Percentiles rank a stretch among this genome's conserved stretches.
phyloP scores from a whole-genome alignment of 352 stramenopile genomes.

The Phytophthora megakarya region DNA sequence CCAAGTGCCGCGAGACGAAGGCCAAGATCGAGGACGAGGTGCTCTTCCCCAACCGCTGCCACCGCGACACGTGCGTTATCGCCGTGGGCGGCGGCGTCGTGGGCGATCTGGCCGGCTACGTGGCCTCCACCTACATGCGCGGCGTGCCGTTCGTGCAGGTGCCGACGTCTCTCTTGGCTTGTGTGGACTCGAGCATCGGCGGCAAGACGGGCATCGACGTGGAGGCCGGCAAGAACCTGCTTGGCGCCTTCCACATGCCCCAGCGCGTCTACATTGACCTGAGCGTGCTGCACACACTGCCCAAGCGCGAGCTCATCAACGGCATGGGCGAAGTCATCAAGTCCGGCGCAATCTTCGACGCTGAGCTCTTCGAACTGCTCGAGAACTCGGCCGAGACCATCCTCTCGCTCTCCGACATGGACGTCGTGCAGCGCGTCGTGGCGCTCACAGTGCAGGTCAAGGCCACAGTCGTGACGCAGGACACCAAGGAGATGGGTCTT shows the following conservation, averaged over 20 bases:
- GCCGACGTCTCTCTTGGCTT: constrained; percentile 98
- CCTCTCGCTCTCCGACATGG: constrained; percentile 65
- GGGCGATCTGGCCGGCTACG: constrained; percentile 97
- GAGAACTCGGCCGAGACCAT: constrained; percentile 91
- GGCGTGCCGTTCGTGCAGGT: constrained; percentile 91
- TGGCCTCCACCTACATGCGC: constrained; percentile 97
- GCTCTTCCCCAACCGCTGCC: constrained; percentile 80
- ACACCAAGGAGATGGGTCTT: constrained; percentile 96
- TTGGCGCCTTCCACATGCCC: constrained; percentile 98
- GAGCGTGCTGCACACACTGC: constrained; percentile 92
- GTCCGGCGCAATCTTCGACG: constrained; percentile 96
- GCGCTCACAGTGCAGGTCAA: constrained; percentile 91
- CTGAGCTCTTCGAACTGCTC: constrained; percentile 93
- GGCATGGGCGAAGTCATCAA: constrained; percentile 98
- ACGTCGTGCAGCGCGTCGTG: constrained; percentile 69
- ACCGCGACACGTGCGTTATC: constrained; percentile 83
- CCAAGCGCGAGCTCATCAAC: constrained; percentile 95
- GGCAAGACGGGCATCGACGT: constrained; percentile 98
- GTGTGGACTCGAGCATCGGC: constrained; percentile 98
- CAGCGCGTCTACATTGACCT: constrained; percentile 97
- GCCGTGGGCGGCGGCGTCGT: constrained; percentile 97
- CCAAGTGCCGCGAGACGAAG: constrained; percentile 83
- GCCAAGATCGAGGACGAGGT: constrained; percentile 81
- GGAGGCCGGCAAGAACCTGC: constrained; percentile 97
- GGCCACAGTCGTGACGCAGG: constrained; percentile 93